Conservation (phyloP, 177 flowering plant genomes). For the Viscum album region DNA sequence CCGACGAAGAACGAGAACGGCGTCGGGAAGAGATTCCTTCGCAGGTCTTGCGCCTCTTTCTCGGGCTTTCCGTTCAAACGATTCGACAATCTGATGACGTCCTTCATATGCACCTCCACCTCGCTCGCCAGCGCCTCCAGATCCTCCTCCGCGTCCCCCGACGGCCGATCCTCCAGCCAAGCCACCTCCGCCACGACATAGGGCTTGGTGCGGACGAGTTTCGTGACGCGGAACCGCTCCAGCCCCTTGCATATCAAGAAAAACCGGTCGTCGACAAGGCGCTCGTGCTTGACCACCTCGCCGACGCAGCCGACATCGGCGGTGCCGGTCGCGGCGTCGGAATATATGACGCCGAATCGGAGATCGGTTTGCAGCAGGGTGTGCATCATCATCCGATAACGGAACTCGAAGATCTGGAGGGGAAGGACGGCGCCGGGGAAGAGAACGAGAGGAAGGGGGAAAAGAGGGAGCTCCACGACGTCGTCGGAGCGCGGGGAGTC, state of each 20-base stretch:
- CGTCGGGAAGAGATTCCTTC: conserved; percentile 77
- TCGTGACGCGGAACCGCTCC: conserved; percentile 65
- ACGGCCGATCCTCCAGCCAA: conserved; percentile 84
- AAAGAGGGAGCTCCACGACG: conserved; percentile 71
- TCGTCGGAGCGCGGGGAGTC: conserved; percentile 45
- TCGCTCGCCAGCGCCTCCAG: conserved; percentile 51
- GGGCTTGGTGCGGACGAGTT: conserved; percentile 64
- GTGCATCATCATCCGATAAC: conserved; percentile 97
- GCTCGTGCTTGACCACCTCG: conserved; percentile 88
- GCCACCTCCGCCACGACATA: conserved; percentile 70
- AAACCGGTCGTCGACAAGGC: conserved; percentile 85
- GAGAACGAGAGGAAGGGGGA: conserved; percentile 89
- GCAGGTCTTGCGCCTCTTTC: conserved; percentile 60
- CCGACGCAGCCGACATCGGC: conserved; percentile 92
- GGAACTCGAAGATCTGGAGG: conserved; percentile 84
- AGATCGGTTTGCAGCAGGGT: conserved; percentile 86
- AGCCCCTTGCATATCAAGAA: conserved; percentile 92
- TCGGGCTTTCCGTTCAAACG: conserved; percentile 75
- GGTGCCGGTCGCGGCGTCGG: conserved; percentile 61
- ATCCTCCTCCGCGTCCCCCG: conserved; percentile 42
- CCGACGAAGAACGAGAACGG: conserved; percentile 95
- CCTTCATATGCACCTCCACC: conserved; percentile 80
- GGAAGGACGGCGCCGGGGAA: conserved; percentile 97
- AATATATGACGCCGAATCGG: conserved; percentile 79
- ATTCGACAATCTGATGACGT: conserved; percentile 74